Evolutionary conservation across 148 eudicot genomes (phyloP).

Genomic region (Talinum fruticosum): DNA sequence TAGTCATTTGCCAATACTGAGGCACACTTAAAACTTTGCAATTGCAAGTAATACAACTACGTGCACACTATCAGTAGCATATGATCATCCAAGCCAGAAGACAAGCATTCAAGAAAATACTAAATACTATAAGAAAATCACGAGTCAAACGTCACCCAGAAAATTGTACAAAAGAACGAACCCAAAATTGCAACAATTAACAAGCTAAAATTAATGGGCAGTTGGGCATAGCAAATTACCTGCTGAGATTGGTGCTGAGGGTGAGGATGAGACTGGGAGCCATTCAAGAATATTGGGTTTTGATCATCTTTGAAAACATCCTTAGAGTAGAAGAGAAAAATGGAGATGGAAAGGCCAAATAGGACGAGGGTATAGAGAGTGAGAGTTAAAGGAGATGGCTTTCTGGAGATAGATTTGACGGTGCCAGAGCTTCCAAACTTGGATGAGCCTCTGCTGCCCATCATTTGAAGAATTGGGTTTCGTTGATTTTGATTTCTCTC

Average conservation of each 20-base stretch:
- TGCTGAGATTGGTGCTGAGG: constrained; percentile 18
- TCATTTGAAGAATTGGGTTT: background rate
- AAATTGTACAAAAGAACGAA: background rate
- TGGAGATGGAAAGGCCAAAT: constrained; percentile 31
- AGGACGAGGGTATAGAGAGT: constrained; percentile 36
- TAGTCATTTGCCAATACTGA: background rate
- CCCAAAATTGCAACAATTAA: background rate
- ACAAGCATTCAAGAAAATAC: background rate
- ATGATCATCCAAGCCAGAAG: background rate
- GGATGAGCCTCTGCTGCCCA: constrained; percentile 15
- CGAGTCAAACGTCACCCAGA: background rate
- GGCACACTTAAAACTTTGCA: background rate
- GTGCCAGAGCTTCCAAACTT: constrained; percentile 13
- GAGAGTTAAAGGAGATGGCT: constrained; percentile 30
- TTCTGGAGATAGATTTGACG: constrained; percentile 25
- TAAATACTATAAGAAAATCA: background rate
- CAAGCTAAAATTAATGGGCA: background rate
- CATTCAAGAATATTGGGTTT: constrained; percentile 21
- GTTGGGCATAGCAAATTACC: constrained; percentile 20
- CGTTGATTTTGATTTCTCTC: background rate
- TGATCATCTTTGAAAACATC: constrained; percentile 35
- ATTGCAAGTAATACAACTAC: background rate
- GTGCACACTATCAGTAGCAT: background rate
- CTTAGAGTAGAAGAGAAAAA: constrained; percentile 36
- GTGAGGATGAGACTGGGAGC: constrained; percentile 22